Conservation (phyloP, 257 asterid genomes). For the Dorcoceras hygrometricum region DNA sequence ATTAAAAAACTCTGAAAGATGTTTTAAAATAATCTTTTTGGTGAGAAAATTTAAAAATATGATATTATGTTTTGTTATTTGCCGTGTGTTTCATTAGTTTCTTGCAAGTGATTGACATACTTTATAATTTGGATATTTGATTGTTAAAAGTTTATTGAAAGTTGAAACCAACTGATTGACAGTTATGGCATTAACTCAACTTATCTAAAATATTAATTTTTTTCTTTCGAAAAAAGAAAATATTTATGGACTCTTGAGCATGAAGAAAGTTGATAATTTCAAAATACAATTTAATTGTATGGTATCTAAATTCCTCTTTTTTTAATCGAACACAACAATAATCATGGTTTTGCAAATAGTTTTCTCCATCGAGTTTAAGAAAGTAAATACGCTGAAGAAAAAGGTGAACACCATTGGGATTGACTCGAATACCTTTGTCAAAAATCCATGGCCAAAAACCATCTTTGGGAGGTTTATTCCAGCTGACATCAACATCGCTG, state of each 20-base stretch:
- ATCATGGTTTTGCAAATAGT: not conserved
- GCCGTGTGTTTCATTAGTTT: not conserved
- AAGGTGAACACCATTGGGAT: slow-evolving; percentile 5
- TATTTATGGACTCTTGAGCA: not conserved
- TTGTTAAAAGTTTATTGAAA: not conserved
- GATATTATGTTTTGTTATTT: not conserved
- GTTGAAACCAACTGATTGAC: not conserved
- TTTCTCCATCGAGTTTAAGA: not conserved
- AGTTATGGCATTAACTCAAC: not conserved
- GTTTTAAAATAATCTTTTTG: too few relatives aligned
- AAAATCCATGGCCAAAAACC: slow-evolving; percentile 97
- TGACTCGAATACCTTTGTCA: slow-evolving; percentile 75
- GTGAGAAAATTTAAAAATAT: not conserved
- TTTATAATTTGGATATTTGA: not conserved
- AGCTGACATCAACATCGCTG: slow-evolving; percentile 98
- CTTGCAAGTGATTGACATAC: not conserved
- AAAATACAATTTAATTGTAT: not conserved
- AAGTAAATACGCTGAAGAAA: slow-evolving; percentile 4
- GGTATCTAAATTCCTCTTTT: not conserved
- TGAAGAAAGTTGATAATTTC: not conserved
- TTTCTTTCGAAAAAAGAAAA: too few relatives aligned
- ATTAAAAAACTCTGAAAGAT: not conserved
- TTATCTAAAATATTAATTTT: too few relatives aligned
- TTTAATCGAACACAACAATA: not conserved
- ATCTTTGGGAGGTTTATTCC: slow-evolving; percentile 77